Conservation (phyloP, 1,284 basidiomycete species). For the Coniophora puteana region DNA sequence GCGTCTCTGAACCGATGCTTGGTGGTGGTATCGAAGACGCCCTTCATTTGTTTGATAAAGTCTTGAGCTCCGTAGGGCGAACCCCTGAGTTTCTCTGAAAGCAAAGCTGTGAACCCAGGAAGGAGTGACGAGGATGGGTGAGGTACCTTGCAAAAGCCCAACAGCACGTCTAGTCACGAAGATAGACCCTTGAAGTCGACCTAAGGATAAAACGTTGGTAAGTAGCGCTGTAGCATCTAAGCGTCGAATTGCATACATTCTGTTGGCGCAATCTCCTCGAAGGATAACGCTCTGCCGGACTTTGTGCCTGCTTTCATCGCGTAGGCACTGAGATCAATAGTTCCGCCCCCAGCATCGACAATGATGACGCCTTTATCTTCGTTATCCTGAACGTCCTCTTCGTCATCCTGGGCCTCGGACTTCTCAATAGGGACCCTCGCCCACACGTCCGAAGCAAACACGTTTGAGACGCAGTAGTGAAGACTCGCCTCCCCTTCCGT, state of each 20-base stretch:
- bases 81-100: constrained; percentile 25
- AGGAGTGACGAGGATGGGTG: neutral
- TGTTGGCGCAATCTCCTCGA: constrained; percentile 33
- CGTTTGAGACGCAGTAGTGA: constrained; percentile 38
- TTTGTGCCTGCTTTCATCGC: constrained; percentile 17
- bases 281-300: constrained; percentile 20
- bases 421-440: constrained; percentile 15
- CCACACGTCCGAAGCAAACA: constrained; percentile 27
- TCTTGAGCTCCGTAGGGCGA: constrained; percentile 24
- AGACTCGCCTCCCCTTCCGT: constrained; percentile 48
- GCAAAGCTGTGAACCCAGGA: constrained; percentile 14
- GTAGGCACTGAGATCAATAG: constrained; percentile 50
- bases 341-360: constrained; percentile 55
- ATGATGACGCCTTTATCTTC: constrained; percentile 39
- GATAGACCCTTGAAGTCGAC: constrained; percentile 27
- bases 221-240: neutral
- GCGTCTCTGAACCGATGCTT: constrained; percentile 40
- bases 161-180: constrained; percentile 40
- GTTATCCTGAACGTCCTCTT: constrained; percentile 17
- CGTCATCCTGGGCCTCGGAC: constrained; percentile 7
- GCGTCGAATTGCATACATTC: constrained; percentile 27
- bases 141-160: constrained; percentile 31
- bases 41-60: constrained; percentile 34
- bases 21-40: constrained; percentile 44
- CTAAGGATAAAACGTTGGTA: constrained; percentile 11